Base-by-base conservation (phyloP, 805 yeast species). In the Barnettozyma vustinii region DNA sequence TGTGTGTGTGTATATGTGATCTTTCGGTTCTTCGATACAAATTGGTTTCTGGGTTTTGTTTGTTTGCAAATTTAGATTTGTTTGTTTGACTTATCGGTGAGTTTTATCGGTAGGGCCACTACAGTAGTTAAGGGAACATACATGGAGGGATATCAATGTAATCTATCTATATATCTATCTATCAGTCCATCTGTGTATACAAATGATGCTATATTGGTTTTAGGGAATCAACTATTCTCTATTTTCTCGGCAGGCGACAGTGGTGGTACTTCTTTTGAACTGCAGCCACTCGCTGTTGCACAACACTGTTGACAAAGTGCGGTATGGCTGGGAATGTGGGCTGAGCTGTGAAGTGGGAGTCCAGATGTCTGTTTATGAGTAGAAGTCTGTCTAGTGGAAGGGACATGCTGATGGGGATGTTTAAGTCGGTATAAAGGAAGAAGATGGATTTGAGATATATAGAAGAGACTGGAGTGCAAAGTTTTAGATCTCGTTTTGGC, bases 321-420 rank as follows among this genome's bases (percentile, higher is more conserved):
- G 54, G 54, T 1, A 21, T 12, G 5, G 46, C 32, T 15, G 54
- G 54, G 21, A 51, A 51, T 1, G 47, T 35, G 10, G 47, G 47
- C 39, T 25, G 39, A 26, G 33, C 18, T 13, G 27, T 18, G 5
- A 30, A 5, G 3, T 39, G 35, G 5, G 30, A 37, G 7, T 45
- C 44, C 9, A 51, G 20, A 36, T 51, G 54, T 13, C 45, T 32
- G 26, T 35, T 33, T 25, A 51, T 51, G 21, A 36, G 43, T 8
- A 32, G 43, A 7, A 51, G 42, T 36, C 54, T 48, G 33, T 48
- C 49, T 3, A 48, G 9, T 4, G 54, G 54, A 18, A 20, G 42
- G 5, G 50, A 47, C 51, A 47, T 44, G 13, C 23, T n/a, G n/a
- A n/a, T n/a, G n/a, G n/a, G 21, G n/a, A 26, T n/a, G 27, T 5